phyloP scores from a whole-genome alignment of 2,329 filamentous ascomycete genomes.

The Cladobotryum mycophilum region DNA sequence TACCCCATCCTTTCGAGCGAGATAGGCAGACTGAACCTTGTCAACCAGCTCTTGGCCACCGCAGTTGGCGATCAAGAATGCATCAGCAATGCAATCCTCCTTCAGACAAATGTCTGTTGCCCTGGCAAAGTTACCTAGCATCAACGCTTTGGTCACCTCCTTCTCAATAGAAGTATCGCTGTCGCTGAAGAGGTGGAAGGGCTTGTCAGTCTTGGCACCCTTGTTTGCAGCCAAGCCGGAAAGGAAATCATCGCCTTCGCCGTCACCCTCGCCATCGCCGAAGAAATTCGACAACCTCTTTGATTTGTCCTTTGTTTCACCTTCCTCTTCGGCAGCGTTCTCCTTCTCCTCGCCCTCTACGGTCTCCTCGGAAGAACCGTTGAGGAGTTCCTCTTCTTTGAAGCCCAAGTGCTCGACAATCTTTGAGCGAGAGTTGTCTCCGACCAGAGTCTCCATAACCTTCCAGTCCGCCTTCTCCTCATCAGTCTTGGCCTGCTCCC shows the following conservation, averaged over 20 bases:
- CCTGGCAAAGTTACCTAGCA: conserved; percentile 85
- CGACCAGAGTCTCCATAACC: conserved; percentile 82
- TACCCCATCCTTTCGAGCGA: conserved; percentile 71
- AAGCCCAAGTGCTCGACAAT: conserved; percentile 91
- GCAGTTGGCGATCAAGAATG: conserved; percentile 96
- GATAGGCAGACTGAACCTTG: conserved; percentile 87
- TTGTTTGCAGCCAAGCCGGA: conserved; percentile 80
- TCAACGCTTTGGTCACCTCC: conserved; percentile 77
- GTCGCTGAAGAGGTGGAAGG: conserved; percentile 83
- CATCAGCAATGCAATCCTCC: conserved; percentile 87
- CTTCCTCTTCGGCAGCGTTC: conserved; percentile 30
- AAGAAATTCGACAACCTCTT: conserved; percentile 75
- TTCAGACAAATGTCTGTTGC: conserved; percentile 84
- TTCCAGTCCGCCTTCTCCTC: conserved; percentile 96
- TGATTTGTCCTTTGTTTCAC: conserved; percentile 39
- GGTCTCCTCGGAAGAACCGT: conserved; percentile 38
- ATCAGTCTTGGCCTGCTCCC: conserved; percentile 68
- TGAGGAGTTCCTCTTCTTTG: conserved; percentile 49
- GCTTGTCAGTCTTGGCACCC: conserved; percentile 86
- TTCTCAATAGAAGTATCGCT: conserved; percentile 80
- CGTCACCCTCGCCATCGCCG: conserved; percentile 57
- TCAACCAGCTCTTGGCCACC: conserved; percentile 89
- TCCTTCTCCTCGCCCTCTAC: conserved; percentile 21
- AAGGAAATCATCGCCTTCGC: conserved; percentile 79
- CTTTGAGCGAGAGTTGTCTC: conserved; percentile 76